Percentiles rank a stretch among this genome's conserved stretches.
Conservation (phyloP, 106 monocot genomes). For the Alisma plantagoaquatica region DNA sequence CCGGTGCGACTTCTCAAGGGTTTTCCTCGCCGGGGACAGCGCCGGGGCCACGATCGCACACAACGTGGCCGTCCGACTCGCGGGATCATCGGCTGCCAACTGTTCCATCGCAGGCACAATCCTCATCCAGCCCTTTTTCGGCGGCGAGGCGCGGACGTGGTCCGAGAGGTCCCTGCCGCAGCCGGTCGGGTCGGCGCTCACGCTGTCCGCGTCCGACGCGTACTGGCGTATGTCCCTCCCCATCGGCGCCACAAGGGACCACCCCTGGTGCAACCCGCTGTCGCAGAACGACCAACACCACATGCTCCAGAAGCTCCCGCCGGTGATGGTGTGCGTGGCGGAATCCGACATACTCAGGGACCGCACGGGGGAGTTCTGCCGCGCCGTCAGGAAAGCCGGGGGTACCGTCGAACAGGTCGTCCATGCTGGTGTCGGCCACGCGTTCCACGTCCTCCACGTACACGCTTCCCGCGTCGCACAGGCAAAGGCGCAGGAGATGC, state of each 20-base stretch:
- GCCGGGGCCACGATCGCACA: slow-evolving; percentile 64
- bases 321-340: slow-evolving; percentile 36
- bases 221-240: slow-evolving; percentile 84
- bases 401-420: slow-evolving; percentile 30
- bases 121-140: slow-evolving; percentile 76
- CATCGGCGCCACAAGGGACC: slow-evolving; percentile 33
- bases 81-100: background rate
- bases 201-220: slow-evolving; percentile 40
- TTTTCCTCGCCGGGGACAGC: slow-evolving; percentile 76
- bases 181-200: slow-evolving; percentile 40
- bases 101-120: slow-evolving; percentile 25
- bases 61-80: slow-evolving; percentile 28
- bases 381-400: slow-evolving; percentile 38
- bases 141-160: slow-evolving; percentile 39
- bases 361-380: slow-evolving; percentile 53
- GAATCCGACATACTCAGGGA: slow-evolving; percentile 68
- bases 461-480: slow-evolving; percentile 26
- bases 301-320: slow-evolving; percentile 24
- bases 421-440: slow-evolving; percentile 70
- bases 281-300: background rate
- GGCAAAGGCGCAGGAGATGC: slow-evolving; percentile 39
- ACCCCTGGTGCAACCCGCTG: slow-evolving; percentile 60
- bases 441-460: slow-evolving; percentile 58
- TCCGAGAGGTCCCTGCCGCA: slow-evolving; percentile 43
- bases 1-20: slow-evolving; percentile 28